Evolutionary conservation across 495 filamentous ascomycete genomes (phyloP).

Genomic region (Opeltia flavorubescens): DNA sequence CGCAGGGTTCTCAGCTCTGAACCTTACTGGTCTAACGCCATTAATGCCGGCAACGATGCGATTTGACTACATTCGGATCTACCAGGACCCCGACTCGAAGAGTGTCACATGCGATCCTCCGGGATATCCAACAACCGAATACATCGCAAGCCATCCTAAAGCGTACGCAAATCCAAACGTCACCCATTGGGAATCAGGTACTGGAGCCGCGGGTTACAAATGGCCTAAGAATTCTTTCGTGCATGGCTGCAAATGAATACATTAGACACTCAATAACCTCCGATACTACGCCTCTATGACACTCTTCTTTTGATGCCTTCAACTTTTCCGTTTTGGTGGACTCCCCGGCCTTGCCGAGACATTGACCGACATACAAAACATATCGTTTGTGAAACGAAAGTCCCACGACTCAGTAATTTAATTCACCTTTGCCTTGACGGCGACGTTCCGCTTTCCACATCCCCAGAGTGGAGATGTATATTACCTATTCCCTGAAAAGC

Average conservation of each 20-base stretch:
- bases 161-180: constrained; percentile 53
- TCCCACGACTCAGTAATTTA: neutral
- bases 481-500: too few relatives aligned
- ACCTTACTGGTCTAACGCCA: constrained; percentile 35
- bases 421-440: neutral
- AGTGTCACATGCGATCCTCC: constrained; percentile 59
- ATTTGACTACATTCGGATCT: constrained; percentile 63
- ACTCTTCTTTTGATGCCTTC: constrained; percentile 1
- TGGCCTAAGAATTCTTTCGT: constrained; percentile 38
- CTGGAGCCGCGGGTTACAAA: constrained; percentile 18
- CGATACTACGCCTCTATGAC: neutral
- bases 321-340: too few relatives aligned
- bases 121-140: constrained; percentile 54
- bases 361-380: neutral
- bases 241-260: constrained; percentile 24
- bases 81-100: constrained; percentile 45
- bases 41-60: constrained; percentile 56
- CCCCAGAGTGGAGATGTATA: neutral
- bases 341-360: too few relatives aligned
- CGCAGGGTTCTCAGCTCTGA: constrained; percentile 47
- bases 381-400: neutral
- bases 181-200: constrained; percentile 33
- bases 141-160: constrained; percentile 49
- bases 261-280: neutral
- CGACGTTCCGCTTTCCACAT: neutral